Percentiles rank a stretch among this genome's conserved stretches.
Conservation (phyloP, 108 stramenopile genomes). For the Skeletonema marinoi region DNA sequence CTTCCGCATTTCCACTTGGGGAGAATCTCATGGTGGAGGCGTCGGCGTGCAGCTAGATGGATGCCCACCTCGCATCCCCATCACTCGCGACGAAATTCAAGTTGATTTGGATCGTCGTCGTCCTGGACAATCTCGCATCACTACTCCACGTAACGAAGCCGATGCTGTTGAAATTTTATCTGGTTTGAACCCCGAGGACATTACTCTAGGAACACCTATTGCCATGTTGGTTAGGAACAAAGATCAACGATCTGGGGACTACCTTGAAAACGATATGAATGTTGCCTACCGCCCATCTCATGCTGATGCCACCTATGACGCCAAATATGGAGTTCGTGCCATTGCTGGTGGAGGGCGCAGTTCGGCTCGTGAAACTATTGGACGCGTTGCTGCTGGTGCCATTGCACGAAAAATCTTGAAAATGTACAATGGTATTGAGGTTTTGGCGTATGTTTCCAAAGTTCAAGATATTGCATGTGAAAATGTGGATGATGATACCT, state of each 20-base stretch:
- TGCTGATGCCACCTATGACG: slow-evolving; percentile 98
- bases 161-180: slow-evolving; percentile 95
- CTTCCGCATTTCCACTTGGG: slow-evolving; percentile 98
- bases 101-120: slow-evolving; percentile 93
- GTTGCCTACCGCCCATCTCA: slow-evolving; percentile 97
- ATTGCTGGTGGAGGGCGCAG: slow-evolving; percentile 96
- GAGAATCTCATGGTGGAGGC: slow-evolving; percentile 98
- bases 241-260: slow-evolving; percentile 92
- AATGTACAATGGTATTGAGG: slow-evolving; percentile 88
- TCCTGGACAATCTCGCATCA: slow-evolving; percentile 92
- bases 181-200: slow-evolving; percentile 82
- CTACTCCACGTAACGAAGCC: slow-evolving; percentile 96
- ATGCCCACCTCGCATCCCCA: slow-evolving; percentile 91
- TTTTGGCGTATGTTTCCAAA: slow-evolving; percentile 92
- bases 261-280: slow-evolving; percentile 95
- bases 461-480: slow-evolving; percentile 85
- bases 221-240: slow-evolving; percentile 96
- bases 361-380: slow-evolving; percentile 98
- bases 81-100: slow-evolving; percentile 93
- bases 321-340: slow-evolving; percentile 98
- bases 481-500: slow-evolving; percentile 86
- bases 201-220: slow-evolving; percentile 98
- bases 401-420: slow-evolving; percentile 93
- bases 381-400: slow-evolving; percentile 98
- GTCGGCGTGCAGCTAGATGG: slow-evolving; percentile 97